Evolutionary conservation across 1,139 yeast genomes (phyloP).

Genomic region (Arxiozyma telluris): DNA sequence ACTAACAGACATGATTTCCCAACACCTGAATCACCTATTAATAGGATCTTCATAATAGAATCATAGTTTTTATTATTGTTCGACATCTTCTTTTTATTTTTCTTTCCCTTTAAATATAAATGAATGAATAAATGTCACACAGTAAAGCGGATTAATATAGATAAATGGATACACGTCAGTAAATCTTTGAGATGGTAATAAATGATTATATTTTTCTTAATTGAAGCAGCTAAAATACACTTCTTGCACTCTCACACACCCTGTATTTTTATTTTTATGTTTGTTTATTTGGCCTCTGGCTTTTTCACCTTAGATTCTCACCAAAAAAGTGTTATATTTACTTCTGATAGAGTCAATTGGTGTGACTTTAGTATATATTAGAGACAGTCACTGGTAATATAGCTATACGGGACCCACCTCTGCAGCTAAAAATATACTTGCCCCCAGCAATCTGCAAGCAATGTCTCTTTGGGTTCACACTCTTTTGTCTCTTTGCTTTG

Average conservation of each 20-base stretch:
- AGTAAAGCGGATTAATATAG: neutral
- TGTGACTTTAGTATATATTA: neutral
- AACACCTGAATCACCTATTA: conserved; percentile 96
- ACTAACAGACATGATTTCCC: conserved; percentile 93
- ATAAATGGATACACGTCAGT: neutral
- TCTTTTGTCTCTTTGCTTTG: neutral
- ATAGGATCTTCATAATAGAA: conserved; percentile 83
- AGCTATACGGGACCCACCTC: neutral
- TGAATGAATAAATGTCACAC: neutral
- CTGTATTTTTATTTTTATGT: neutral
- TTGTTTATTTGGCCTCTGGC: too few species aligned
- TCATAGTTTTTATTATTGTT: conserved; percentile 62
- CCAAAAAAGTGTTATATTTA: neutral
- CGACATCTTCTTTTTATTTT: conserved; percentile 5
- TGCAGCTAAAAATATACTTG: neutral
- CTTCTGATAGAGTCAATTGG: neutral
- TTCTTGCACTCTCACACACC: neutral
- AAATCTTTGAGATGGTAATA: neutral
- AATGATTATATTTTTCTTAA: too few species aligned
- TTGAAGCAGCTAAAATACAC: neutral
- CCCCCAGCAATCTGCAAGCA: neutral
- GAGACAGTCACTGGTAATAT: neutral
- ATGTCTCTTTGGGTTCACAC: neutral
- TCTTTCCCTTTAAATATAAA: too few species aligned
- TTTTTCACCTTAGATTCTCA: neutral